These are phyloP conservation scores for Keithomyces neogunnii DNA, from an alignment of 2,329 filamentous ascomycete genomes.

Conservation along the genomic window DNA sequence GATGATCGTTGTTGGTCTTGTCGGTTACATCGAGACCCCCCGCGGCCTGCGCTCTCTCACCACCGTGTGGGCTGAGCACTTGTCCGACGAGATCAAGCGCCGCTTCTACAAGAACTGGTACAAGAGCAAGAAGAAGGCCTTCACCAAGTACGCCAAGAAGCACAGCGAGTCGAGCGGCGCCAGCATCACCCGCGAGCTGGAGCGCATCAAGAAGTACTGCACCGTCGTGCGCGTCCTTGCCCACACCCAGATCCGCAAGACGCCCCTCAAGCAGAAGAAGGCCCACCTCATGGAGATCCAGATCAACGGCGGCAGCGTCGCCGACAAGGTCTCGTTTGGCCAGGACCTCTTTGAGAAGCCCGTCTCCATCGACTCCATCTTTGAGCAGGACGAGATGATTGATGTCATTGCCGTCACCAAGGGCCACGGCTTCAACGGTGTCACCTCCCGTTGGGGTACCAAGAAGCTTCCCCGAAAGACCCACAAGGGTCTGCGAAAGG, in stretches of 20 bases:
- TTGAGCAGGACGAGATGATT: slow-evolving; percentile 99
- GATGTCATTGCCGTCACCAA: slow-evolving; percentile 99
- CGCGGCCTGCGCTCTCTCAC: slow-evolving; percentile 98
- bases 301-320: slow-evolving; percentile 92
- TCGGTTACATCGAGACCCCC: slow-evolving; percentile 99
- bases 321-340: slow-evolving; percentile 96
- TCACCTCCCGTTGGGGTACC: slow-evolving; percentile 97
- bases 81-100: slow-evolving; percentile 97
- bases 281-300: slow-evolving; percentile 99
- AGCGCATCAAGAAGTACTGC: slow-evolving; percentile 99
- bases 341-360: slow-evolving; percentile 98
- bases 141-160: slow-evolving; percentile 99
- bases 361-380: slow-evolving; percentile 84
- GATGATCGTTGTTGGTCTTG: slow-evolving; percentile 99
- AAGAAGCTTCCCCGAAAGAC: slow-evolving; percentile 99
- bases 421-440: slow-evolving; percentile 97
- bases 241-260: slow-evolving; percentile 99
- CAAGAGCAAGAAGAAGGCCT: slow-evolving; percentile 99
- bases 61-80: slow-evolving; percentile 98
- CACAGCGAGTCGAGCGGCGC: slow-evolving; percentile 88
- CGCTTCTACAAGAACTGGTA: slow-evolving; percentile 99
- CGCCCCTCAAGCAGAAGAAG: slow-evolving; percentile 99
- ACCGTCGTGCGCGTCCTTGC: slow-evolving; percentile 97
- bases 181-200: slow-evolving; percentile 91
- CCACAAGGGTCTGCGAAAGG: slow-evolving; percentile 99